Evolutionary conservation across 108 stramenopile genomes (phyloP).

Genomic region (Skeletonema menzelii): DNA sequence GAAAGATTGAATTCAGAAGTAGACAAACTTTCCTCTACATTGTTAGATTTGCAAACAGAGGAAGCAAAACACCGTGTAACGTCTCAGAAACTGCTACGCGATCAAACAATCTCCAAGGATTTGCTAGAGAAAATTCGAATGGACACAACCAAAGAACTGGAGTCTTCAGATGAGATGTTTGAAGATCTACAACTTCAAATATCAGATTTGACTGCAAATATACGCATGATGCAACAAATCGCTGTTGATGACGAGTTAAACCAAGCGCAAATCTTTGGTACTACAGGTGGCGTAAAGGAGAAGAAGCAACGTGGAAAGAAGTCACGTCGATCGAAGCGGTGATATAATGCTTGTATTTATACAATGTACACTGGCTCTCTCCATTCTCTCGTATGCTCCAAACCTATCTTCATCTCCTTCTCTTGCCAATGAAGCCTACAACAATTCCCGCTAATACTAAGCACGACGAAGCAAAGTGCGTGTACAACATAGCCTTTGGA

Average conservation of each 20-base stretch:
- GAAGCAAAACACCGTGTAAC: slow-evolving; percentile 62
- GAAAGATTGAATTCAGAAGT: slow-evolving; percentile 51
- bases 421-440: neutral
- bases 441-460: slow-evolving; percentile 41
- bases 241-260: slow-evolving; percentile 65
- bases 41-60: slow-evolving; percentile 68
- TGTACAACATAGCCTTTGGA: slow-evolving; percentile 39
- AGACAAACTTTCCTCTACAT: slow-evolving; percentile 43
- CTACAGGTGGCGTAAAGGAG: slow-evolving; percentile 28
- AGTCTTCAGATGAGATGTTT: slow-evolving; percentile 48
- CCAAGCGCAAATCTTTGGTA: slow-evolving; percentile 79
- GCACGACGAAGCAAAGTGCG: slow-evolving; percentile 33
- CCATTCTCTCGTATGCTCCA: neutral
- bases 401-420: neutral
- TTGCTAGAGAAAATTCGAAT: slow-evolving; percentile 70
- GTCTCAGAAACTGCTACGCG: slow-evolving; percentile 66
- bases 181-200: slow-evolving; percentile 86
- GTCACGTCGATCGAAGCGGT: slow-evolving; percentile 14
- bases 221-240: slow-evolving; percentile 71
- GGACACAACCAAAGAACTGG: slow-evolving; percentile 52
- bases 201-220: slow-evolving; percentile 77
- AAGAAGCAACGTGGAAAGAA: slow-evolving; percentile 37
- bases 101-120: slow-evolving; percentile 72
- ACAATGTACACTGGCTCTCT: neutral
- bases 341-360: neutral